Conservation (phyloP, 2,329 filamentous ascomycete species). For the Ceratocystis albifundus region DNA sequence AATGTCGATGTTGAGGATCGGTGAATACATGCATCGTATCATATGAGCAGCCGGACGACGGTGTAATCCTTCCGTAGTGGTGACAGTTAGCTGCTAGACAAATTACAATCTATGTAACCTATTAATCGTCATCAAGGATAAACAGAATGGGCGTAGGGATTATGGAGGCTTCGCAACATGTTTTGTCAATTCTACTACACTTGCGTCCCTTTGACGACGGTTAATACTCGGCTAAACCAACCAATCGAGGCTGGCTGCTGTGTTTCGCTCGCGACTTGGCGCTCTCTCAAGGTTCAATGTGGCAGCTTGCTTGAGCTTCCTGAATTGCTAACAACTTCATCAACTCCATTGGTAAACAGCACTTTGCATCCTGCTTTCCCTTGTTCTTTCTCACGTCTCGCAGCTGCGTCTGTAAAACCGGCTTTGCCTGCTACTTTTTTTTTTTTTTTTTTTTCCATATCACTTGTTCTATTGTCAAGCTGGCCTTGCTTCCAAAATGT, state of each 20-base stretch:
- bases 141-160: too few relatives aligned
- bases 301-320: neutral
- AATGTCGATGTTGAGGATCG: neutral
- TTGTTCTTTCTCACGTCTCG: neutral
- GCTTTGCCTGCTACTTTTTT: neutral
- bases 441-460: neutral
- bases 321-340: neutral
- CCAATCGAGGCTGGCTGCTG: neutral
- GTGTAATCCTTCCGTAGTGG: too few relatives aligned
- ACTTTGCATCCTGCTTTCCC: neutral
- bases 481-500: constrained; percentile 41
- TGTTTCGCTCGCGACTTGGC: constrained; percentile 20
- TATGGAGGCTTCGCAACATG: neutral
- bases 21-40: neutral
- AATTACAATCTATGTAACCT: too few relatives aligned
- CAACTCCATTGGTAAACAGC: neutral
- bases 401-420: neutral
- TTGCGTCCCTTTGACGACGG: neutral
- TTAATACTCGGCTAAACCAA: constrained; percentile 6
- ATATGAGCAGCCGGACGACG: neutral
- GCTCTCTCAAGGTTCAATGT: neutral
- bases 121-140: too few relatives aligned
- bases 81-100: too few relatives aligned
- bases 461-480: constrained; percentile 11
- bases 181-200: neutral